Evolutionary conservation across 768 basidiomycete species (phyloP), one percentile per base, ranked within the genome.

Genomic region (Pholiota microspora): DNA sequence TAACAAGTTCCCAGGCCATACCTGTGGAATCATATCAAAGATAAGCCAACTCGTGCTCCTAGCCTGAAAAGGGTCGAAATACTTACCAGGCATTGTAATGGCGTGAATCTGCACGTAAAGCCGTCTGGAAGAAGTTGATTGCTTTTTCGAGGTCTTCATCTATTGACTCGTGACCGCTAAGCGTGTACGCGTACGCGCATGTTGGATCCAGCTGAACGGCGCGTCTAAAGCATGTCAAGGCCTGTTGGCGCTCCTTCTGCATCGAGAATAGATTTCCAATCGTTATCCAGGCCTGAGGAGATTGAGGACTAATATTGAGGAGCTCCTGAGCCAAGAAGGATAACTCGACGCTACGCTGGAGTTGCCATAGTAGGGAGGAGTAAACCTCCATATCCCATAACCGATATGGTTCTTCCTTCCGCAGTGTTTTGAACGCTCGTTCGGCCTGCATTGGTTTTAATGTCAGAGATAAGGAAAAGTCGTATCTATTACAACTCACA

Each of bases 1-100:
- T 98, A 98, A 67, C 94, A 98, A 31, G 92, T 92, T 57, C 97
- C 97, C 62, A 99, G 77, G n/a, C 97, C 97, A 71, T 98, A 99
- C 96, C 96, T 98, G 65, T 59, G 55, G 58, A 66, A 61, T 53
- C 68, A 62, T 67, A 71, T 62, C 54, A 68, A 53, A 61, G 65
- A 72, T 71, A 66, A 71, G 65, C 55, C 49, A 32, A 55, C 40
- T 40, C 21, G 55, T 53, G 45, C 56, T 52, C 42, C 45, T 45
- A 44, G 46, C 55, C 57, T 55, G 53, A 45, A 49, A 56, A 56
- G 32, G 36, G 49, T 49, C 44, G 46, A 27, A 59, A 34, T 48
- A 65, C 91, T 69, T 70, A 97, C 97, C 97, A 98, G 51, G 97
- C 97, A 73, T 97, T 96, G 73, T 98, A 99, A 73, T 97, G 94